Evolutionary conservation across 1,139 yeast genomes (phyloP), one percentile per base, ranked within the genome.

Genomic region (Candida sp.): DNA sequence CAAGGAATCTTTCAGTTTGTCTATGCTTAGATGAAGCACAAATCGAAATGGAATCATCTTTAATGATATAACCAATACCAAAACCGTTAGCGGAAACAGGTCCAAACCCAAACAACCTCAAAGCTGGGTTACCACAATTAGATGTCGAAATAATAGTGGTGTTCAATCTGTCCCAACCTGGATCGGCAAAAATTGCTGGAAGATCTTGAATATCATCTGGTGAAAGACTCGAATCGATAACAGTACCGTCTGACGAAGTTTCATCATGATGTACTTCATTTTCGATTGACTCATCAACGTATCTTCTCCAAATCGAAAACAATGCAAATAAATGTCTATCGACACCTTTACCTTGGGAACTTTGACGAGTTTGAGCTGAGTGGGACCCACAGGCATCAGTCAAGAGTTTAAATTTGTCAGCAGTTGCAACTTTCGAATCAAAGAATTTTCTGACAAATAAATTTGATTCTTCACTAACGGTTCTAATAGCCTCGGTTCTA

Each of bases 21-120:
- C 97, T 79, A 63, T 90, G 96, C 65, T 88, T 90, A 6, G 96
- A 88, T 23, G 95, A 81, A 1, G 88, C 95, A 61, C 96, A 89
- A 35, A 90, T 81, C 2, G 95, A 84, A 43, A 90, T 81, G 4
- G 93, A 83, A 57, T 87, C 89, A 46, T 81, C 89, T 61, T 90
- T 88, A 56, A 90, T 85, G 54, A 90, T 89, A 63, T 90, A 90
- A 3, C 96, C 97, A 41, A 90, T 77, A 23, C 97, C 97, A 66
- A 87, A 90, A 12, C 97, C 97, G 56, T 86, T 89, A 21, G 95
- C 83, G 30, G 89, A 79, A 5, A 87, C 91, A 3, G 97, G 97
- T 4, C 97, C 97, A 66, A 90, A 90, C 0, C 97, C 97, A 66
- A 90, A 90, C 48, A 86, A 76, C 54, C 91, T 79, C 50, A 90